Evolutionary conservation across 2,329 filamentous ascomycete species (phyloP).

Genomic region (Arthrobotrys pseudoclavata): DNA sequence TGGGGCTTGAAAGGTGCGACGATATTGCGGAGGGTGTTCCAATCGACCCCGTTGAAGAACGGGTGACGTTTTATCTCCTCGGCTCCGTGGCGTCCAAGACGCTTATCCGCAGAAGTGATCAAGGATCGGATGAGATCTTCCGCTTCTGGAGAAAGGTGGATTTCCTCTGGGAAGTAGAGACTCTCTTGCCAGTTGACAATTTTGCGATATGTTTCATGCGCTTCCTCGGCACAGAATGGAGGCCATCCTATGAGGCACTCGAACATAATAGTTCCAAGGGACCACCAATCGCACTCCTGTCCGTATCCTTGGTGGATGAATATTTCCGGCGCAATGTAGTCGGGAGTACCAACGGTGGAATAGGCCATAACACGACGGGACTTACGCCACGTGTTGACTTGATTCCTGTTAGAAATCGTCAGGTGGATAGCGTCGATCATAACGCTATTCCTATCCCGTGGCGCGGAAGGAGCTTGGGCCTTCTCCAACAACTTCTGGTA

Average conservation of each 20-base stretch:
- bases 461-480: constrained; percentile 68
- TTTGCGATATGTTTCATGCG: constrained; percentile 97
- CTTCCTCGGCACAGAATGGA: constrained; percentile 97
- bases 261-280: constrained; percentile 98
- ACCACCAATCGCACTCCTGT: constrained; percentile 99
- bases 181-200: constrained; percentile 98
- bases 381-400: constrained; percentile 99
- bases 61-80: constrained; percentile 93
- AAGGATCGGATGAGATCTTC: constrained; percentile 93
- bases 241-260: constrained; percentile 99
- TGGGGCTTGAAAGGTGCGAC: constrained; percentile 96
- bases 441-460: constrained; percentile 84
- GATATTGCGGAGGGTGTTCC: constrained; percentile 91
- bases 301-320: constrained; percentile 97
- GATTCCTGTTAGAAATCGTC: constrained; percentile 95
- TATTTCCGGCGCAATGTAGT: constrained; percentile 98
- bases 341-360: constrained; percentile 96
- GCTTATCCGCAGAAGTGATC: constrained; percentile 92
- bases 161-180: constrained; percentile 95
- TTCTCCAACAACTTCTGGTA: constrained; percentile 91
- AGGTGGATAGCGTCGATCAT: constrained; percentile 98
- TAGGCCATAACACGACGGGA: constrained; percentile 96
- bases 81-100: constrained; percentile 86
- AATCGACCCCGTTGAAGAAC: constrained; percentile 97
- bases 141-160: constrained; percentile 86